phyloP scores from a whole-genome alignment of 352 stramenopile species.

The Thraustochytrium sp. region DNA sequence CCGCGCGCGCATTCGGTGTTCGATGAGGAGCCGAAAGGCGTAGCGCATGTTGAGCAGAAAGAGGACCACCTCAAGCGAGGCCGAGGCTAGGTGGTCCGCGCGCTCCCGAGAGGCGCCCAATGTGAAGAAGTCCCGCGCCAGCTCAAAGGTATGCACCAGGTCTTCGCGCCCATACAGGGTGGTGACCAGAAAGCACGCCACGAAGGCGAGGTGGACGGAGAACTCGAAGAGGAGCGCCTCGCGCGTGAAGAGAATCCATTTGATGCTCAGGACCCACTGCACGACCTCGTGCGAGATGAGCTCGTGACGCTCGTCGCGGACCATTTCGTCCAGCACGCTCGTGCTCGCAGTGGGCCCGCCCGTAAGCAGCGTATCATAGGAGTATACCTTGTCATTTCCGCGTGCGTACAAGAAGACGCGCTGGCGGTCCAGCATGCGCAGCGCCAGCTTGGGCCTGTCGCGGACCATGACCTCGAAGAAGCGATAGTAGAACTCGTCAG shows the following conservation, averaged over 20 bases:
- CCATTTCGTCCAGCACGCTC: not conserved
- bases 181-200: not conserved
- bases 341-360: not conserved
- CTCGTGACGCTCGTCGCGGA: not conserved
- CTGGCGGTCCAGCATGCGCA: conserved; percentile 25
- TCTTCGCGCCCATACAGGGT: conserved; percentile 12
- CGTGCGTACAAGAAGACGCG: conserved; percentile 27
- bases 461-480: conserved; percentile 42
- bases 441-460: conserved; percentile 21
- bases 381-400: conserved; percentile 37
- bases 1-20: not conserved
- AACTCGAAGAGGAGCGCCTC: conserved; percentile 29
- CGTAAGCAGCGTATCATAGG: not conserved
- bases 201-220: not conserved
- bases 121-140: not conserved
- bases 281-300: conserved; percentile 39
- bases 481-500: conserved; percentile 12
- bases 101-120: not conserved
- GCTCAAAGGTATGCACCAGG: not conserved
- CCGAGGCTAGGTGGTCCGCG: not conserved
- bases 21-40: not conserved
- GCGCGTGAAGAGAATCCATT: conserved; percentile 22
- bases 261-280: conserved; percentile 34
- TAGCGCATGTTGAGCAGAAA: conserved; percentile 20
- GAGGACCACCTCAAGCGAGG: not conserved